These are phyloP conservation scores for Benincasa hispida DNA, from an alignment of 306 rosid genomes.

Conservation along the genomic window DNA sequence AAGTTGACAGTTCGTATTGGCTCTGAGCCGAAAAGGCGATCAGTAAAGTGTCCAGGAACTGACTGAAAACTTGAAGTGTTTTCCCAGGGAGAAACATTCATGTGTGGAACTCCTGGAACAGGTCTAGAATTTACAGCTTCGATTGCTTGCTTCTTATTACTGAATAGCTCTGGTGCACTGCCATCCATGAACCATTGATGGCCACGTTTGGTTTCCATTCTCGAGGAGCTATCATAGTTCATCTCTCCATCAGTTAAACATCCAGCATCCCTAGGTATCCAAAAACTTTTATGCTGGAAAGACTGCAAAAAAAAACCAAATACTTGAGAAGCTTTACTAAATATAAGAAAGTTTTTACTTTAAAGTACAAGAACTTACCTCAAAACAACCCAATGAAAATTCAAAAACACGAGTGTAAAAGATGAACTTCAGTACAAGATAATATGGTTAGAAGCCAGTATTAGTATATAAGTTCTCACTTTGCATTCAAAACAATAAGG, in stretches of 20 bases:
- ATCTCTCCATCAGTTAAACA: constrained; percentile 67
- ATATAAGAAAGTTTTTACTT: not conserved
- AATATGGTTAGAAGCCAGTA: not conserved
- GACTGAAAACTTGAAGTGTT: constrained; percentile 61
- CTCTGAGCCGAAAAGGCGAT: constrained; percentile 69
- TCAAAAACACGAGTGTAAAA: not conserved
- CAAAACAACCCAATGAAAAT: not conserved
- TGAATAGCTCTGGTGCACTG: constrained; percentile 41
- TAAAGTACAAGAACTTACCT: not conserved
- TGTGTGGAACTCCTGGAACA: constrained; percentile 43
- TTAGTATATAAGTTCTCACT: not conserved
- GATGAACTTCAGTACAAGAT: not conserved
- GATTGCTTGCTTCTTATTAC: constrained; percentile 67
- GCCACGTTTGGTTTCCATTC: constrained; percentile 69
- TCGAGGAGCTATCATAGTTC: constrained; percentile 64
- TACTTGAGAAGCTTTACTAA: constrained; percentile 8
- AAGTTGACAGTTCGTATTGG: constrained; percentile 33
- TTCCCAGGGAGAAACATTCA: constrained; percentile 62
- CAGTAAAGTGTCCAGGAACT: constrained; percentile 53
- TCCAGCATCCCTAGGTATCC: constrained; percentile 62
- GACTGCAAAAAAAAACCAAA: constrained; percentile 33
- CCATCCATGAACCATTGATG: constrained; percentile 74
- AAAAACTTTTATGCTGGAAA: constrained; percentile 70
- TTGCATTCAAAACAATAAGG: not conserved
- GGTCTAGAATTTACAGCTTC: constrained; percentile 51